These are phyloP conservation scores for Teratosphaeria epicoccoides DNA, from an alignment of 2,329 filamentous ascomycete species.

Conservation along the genomic window DNA sequence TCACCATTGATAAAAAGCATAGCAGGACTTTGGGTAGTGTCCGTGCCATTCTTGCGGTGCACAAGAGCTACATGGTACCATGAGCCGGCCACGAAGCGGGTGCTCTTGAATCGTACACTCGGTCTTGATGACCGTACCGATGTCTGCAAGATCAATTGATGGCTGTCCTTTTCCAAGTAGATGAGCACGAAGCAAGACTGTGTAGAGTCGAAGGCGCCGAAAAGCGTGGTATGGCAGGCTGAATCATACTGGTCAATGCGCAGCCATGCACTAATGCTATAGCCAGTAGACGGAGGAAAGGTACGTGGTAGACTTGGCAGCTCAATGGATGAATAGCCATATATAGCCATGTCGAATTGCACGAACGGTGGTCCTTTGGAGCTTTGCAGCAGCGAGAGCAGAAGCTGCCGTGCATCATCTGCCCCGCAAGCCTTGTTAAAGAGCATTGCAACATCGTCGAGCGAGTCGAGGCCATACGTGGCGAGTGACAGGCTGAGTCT, in stretches of 20 bases:
- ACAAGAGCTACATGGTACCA: slow-evolving; percentile 95
- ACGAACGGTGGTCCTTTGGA: slow-evolving; percentile 75
- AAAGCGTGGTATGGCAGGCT: slow-evolving; percentile 81
- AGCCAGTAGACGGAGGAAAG: slow-evolving; percentile 78
- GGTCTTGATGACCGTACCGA: slow-evolving; percentile 77
- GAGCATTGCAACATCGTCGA: slow-evolving; percentile 76
- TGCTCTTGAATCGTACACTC: slow-evolving; percentile 85
- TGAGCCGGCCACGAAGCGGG: slow-evolving; percentile 59
- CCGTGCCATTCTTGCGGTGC: slow-evolving; percentile 45
- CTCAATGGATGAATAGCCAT: slow-evolving; percentile 85
- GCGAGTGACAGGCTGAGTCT: slow-evolving; percentile 48
- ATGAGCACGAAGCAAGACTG: slow-evolving; percentile 90
- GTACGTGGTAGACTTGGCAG: slow-evolving; percentile 70
- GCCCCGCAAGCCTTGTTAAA: slow-evolving; percentile 47
- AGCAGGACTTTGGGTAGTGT: slow-evolving; percentile 38
- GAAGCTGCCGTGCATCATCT: slow-evolving; percentile 52
- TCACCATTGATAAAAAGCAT: slow-evolving; percentile 87
- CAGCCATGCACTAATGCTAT: slow-evolving; percentile 84
- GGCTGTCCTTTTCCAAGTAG: slow-evolving; percentile 88
- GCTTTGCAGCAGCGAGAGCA: slow-evolving; percentile 60
- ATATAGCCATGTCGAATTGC: slow-evolving; percentile 82
- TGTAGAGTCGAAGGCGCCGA: slow-evolving; percentile 83
- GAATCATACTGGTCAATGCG: slow-evolving; percentile 78
- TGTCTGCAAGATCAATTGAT: slow-evolving; percentile 90
- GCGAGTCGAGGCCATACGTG: slow-evolving; percentile 62